Evolutionary conservation across 371 early-diverging fungal species (phyloP), one percentile per base, ranked within the genome.

Genomic region (Mortierella sp.): DNA sequence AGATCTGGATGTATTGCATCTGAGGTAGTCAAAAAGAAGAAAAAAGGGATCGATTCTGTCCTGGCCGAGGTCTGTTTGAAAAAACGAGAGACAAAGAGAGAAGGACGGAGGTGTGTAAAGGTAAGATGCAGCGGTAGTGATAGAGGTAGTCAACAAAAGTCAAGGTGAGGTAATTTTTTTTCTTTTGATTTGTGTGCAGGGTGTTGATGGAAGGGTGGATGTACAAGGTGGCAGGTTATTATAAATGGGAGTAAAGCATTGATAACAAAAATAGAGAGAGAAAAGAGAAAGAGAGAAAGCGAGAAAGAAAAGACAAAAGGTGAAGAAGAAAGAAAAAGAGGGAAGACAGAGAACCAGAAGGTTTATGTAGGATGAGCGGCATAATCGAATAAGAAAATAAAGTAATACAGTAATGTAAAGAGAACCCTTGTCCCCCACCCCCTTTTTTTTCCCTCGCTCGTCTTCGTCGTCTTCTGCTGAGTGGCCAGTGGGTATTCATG

Each of bases 1-100:
- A 41, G 72, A 64, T 61, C 47, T 31, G 47, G 11, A 10, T 53
- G 48, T 40, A 14, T 37, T 40, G 24, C 44, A 63, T 34, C 50
- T 45, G n/a, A 24, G 24, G 9, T 26, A 29, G 45, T 45, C 43
- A 19, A 40, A 22, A 64, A 31, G 22, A 44, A 66, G 13, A 22
- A 22, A 58, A 26, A 71, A 76, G 68, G 77, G 64, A 67, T 61
- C 43, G 73, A 68, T 72, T 67, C 68, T 72, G 44, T 47, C 68
- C 70, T 68, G 65, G n/a, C 10, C 64, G 63, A 34, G n/a, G 24
- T 53, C 48, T 48, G 64, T 22, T 43, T 31, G 44, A 44, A 31
- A 66, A 14, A 66, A 41, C 34, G 2, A 61, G 39, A 68, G 26
- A 63, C 14, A n/a, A 58, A 74, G 11, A 64, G 31, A 66, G 40